Evolutionary conservation across 495 filamentous ascomycete genomes (phyloP).

Genomic region (Beverwykella pulmonaria): DNA sequence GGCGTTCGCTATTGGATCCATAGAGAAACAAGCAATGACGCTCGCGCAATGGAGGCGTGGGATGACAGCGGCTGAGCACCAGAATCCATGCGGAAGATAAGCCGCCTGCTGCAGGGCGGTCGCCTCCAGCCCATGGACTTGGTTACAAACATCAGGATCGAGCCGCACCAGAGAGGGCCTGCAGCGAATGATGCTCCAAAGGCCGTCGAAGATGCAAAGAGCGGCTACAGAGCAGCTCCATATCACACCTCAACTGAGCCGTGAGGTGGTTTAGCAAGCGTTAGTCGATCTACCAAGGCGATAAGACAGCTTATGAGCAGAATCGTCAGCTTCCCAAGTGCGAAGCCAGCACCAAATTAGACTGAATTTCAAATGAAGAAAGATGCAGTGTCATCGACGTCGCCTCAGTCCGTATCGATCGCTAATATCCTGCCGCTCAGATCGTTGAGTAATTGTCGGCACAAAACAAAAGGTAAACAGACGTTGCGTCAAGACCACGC

Average conservation of each 20-base stretch:
- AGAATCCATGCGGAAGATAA: neutral
- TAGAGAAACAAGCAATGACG: slow-evolving; percentile 17
- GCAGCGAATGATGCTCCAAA: neutral
- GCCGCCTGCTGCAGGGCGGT: neutral
- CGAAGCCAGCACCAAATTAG: neutral
- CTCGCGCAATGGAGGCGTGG: neutral
- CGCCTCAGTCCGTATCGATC: neutral
- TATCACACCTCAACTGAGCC: neutral
- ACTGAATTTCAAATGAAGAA: neutral
- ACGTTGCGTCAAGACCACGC: neutral
- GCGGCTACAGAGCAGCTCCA: neutral
- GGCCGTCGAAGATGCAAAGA: neutral
- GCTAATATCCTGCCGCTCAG: neutral
- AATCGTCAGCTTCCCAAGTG: neutral
- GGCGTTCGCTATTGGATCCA: slow-evolving; percentile 3
- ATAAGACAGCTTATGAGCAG: neutral
- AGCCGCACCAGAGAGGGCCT: neutral
- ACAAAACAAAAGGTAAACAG: neutral
- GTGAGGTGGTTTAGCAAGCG: neutral
- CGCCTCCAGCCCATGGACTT: neutral
- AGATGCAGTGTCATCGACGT: neutral
- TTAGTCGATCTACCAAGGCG: neutral
- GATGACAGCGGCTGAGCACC: slow-evolving; percentile 8
- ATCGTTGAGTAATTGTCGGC: neutral
- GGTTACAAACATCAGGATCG: neutral